phyloP scores from a whole-genome alignment of 345 rosid genomes.

The Mallotus nudiflorus region DNA sequence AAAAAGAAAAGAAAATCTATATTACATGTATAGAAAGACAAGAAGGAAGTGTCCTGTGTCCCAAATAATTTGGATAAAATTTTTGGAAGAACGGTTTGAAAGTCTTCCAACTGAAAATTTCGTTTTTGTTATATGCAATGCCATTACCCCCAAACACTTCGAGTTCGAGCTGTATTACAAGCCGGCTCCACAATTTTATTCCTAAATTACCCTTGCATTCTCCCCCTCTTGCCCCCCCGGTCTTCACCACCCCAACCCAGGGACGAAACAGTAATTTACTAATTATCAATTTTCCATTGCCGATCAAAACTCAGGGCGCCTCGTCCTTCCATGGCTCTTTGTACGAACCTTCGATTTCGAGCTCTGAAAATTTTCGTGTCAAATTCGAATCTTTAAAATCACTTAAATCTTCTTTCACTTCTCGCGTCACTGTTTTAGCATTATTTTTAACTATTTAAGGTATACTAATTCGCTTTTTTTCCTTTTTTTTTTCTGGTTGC shows the following conservation, averaged over 20 bases:
- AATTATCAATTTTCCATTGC: constrained; percentile 52
- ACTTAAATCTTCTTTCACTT: constrained; percentile 13
- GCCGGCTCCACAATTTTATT: constrained; percentile 39
- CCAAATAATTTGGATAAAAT: background rate
- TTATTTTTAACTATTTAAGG: constrained; percentile 36
- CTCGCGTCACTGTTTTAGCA: constrained; percentile 16
- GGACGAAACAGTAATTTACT: constrained; percentile 48
- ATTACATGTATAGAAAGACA: no score
- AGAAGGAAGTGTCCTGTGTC: no score
- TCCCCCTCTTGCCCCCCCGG: background rate
- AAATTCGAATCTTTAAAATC: constrained; percentile 29
- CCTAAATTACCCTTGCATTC: constrained; percentile 25
- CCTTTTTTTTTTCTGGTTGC: constrained; percentile 8
- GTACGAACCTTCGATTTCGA: constrained; percentile 55
- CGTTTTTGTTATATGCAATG: constrained; percentile 1
- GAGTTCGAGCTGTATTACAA: constrained; percentile 23
- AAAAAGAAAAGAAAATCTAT: no score
- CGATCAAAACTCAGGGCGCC: constrained; percentile 79
- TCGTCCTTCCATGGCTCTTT: constrained; percentile 58
- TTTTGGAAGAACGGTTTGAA: background rate
- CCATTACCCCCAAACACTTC: background rate
- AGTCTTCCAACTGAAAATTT: background rate
- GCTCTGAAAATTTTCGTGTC: constrained; percentile 32
- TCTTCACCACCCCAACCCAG: constrained; percentile 5
- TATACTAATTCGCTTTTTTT: constrained; percentile 20